Conservation (phyloP, 2,329 filamentous ascomycete species). For the Colletotrichum gigasporum region DNA sequence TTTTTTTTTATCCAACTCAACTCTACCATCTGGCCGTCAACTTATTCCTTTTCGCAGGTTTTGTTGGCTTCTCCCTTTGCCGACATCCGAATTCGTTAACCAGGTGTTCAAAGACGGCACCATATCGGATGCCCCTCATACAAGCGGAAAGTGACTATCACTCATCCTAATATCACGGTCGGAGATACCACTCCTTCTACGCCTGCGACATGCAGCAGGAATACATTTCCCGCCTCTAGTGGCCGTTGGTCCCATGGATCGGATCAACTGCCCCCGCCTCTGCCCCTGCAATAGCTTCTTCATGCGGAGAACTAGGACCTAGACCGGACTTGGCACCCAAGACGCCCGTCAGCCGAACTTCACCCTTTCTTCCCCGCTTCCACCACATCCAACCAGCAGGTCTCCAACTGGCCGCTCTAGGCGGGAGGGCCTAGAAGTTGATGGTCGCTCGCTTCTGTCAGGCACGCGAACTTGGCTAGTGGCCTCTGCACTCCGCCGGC, state of each 20-base stretch:
- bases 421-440: not conserved
- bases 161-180: not conserved
- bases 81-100: too few relatives aligned
- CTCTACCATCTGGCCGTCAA: too few relatives aligned
- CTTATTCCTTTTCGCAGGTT: too few relatives aligned
- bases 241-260: not conserved
- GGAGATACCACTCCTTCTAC: conserved; percentile 4
- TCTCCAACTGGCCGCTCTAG: not conserved
- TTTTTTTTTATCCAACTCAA: too few relatives aligned
- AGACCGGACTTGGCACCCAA: not conserved
- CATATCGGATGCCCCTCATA: not conserved
- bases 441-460: not conserved
- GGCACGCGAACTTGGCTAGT: conserved; percentile 1
- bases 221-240: not conserved
- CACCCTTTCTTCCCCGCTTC: conserved; percentile 2
- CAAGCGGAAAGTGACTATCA: not conserved
- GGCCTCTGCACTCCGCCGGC: not conserved
- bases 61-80: too few relatives aligned
- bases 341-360: not conserved
- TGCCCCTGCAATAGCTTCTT: conserved; percentile 7
- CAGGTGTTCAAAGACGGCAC: not conserved
- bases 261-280: not conserved
- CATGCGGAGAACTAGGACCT: conserved; percentile 23
- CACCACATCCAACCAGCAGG: not conserved
- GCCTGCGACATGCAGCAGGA: not conserved